Percentiles rank a stretch among this genome's conserved stretches.
Evolutionary conservation across 768 basidiomycete genomes (phyloP).

Genomic region (Boletellus sp.): DNA sequence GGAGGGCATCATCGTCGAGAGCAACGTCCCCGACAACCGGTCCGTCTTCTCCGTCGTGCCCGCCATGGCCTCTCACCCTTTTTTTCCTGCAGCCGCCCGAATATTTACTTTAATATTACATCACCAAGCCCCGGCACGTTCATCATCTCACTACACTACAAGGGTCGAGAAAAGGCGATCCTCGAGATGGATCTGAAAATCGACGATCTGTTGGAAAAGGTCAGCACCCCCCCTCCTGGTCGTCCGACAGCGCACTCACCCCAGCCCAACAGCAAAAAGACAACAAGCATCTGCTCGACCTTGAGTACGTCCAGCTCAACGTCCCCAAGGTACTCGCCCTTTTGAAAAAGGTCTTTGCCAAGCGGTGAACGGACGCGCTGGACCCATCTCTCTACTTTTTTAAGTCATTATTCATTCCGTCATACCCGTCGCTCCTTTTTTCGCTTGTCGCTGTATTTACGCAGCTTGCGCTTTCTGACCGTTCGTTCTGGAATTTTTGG

Average conservation of each 20-base stretch:
- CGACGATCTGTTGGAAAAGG: slow-evolving; percentile 96
- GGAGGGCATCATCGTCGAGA: slow-evolving; percentile 98
- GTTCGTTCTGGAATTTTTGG: slow-evolving; percentile 31
- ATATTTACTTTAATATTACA: slow-evolving; percentile 98
- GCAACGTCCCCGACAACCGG: slow-evolving; percentile 98
- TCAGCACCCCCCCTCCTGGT: slow-evolving; percentile 34
- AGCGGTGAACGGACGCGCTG: slow-evolving; percentile 52
- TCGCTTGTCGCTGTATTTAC: slow-evolving; percentile 15
- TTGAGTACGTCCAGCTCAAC: slow-evolving; percentile 97
- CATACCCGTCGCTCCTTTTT: slow-evolving; percentile 31
- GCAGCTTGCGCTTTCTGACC: slow-evolving; percentile 18
- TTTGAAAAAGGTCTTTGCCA: slow-evolving; percentile 91
- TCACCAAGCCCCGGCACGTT: slow-evolving; percentile 98
- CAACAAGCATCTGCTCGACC: slow-evolving; percentile 91
- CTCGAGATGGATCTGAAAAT: slow-evolving; percentile 99
- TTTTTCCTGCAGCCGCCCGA: slow-evolving; percentile 81
- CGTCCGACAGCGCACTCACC: slow-evolving; percentile 14
- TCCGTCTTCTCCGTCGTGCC: slow-evolving; percentile 32
- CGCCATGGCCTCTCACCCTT: background rate
- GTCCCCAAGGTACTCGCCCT: slow-evolving; percentile 92
- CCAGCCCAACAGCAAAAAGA: slow-evolving; percentile 84
- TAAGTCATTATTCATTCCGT: slow-evolving; percentile 33
- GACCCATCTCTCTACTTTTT: slow-evolving; percentile 25
- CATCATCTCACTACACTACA: slow-evolving; percentile 98
- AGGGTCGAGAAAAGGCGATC: slow-evolving; percentile 97